Conservation (phyloP, 192 early-diverging fungal genomes). For the Borealophlyctis nickersoniae region DNA sequence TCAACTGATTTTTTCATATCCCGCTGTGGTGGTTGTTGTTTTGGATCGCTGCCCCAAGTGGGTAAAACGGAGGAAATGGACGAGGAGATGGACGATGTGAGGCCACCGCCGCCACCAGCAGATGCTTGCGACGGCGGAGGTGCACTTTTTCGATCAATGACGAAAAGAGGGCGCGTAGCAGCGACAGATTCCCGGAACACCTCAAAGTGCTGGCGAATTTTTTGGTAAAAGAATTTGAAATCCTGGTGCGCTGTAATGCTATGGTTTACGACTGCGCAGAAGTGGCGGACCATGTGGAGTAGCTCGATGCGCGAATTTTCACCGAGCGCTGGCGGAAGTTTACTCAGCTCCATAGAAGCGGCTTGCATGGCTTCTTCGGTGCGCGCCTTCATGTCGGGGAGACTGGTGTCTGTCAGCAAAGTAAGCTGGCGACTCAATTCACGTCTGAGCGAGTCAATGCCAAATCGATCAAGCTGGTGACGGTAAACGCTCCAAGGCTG, state of each 20-base stretch:
- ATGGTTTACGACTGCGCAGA: slow-evolving; percentile 40
- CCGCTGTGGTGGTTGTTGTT: too few relatives aligned
- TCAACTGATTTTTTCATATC: too few relatives aligned
- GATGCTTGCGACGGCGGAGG: slow-evolving; percentile 5
- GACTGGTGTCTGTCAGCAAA: slow-evolving; percentile 32
- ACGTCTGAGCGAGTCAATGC: slow-evolving; percentile 31
- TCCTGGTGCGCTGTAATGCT: slow-evolving; percentile 45
- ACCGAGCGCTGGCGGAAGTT: slow-evolving; percentile 33
- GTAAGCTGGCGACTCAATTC: slow-evolving; percentile 41
- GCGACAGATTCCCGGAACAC: slow-evolving; percentile 29
- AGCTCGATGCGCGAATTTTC: slow-evolving; percentile 46
- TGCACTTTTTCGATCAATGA: slow-evolving; percentile 22
- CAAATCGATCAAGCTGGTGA: slow-evolving; percentile 40
- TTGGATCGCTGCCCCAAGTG: background rate
- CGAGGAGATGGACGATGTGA: slow-evolving; percentile 30
- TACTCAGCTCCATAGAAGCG: slow-evolving; percentile 26
- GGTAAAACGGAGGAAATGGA: slow-evolving; percentile 31
- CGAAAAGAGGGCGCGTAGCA: slow-evolving; percentile 29
- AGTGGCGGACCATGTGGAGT: slow-evolving; percentile 45
- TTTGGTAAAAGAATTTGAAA: slow-evolving; percentile 46
- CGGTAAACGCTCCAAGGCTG: slow-evolving; percentile 33
- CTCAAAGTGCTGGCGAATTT: slow-evolving; percentile 40
- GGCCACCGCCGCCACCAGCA: background rate
- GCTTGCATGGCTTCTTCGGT: slow-evolving; percentile 41
- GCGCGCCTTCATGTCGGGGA: slow-evolving; percentile 40